phyloP scores from a whole-genome alignment of 2,329 filamentous ascomycete species.

The Pseudocercospora pini-densiflorae region DNA sequence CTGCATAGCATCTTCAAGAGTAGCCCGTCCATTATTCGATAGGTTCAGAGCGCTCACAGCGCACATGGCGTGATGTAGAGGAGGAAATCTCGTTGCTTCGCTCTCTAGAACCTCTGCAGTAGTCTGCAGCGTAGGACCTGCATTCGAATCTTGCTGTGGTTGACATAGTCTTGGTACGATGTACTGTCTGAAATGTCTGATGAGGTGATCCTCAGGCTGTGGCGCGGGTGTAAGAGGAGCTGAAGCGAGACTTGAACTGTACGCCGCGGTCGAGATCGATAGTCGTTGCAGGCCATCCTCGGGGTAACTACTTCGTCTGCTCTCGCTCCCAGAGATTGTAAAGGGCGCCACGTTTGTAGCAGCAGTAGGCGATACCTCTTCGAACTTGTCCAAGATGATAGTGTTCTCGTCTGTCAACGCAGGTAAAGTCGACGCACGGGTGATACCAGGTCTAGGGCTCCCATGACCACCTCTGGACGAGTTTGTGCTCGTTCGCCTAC shows the following conservation, averaged over 20 bases:
- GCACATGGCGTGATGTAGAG: conserved; percentile 62
- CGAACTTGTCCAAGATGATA: conserved; percentile 56
- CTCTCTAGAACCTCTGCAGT: conserved; percentile 35
- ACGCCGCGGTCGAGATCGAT: conserved; percentile 30
- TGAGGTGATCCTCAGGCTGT: conserved; percentile 29
- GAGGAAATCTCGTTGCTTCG: conserved; percentile 55
- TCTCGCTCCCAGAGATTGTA: conserved; percentile 6
- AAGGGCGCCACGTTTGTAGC: conserved; percentile 6
- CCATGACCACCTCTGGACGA: conserved; percentile 25
- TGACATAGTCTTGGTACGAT: conserved; percentile 34
- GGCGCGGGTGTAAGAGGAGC: conserved; percentile 21
- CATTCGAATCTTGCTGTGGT: conserved; percentile 21
- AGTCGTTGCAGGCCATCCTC: conserved; percentile 30
- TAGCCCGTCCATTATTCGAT: conserved; percentile 49
- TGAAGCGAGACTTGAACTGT: conserved; percentile 15
- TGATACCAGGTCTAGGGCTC: conserved; percentile 13
- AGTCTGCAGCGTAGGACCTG: conserved; percentile 21
- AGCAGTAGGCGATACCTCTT: conserved; percentile 43
- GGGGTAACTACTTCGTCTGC: conserved; percentile 26
- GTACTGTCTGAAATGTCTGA: conserved; percentile 35
- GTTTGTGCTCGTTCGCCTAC: conserved; percentile 36
- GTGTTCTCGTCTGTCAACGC: conserved; percentile 50
- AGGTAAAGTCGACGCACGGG: conserved; percentile 19
- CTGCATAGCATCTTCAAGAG: conserved; percentile 55
- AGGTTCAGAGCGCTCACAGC: conserved; percentile 61